phyloP scores from a whole-genome alignment of 2,329 filamentous ascomycete species.

The Tolypocladium amazonense region DNA sequence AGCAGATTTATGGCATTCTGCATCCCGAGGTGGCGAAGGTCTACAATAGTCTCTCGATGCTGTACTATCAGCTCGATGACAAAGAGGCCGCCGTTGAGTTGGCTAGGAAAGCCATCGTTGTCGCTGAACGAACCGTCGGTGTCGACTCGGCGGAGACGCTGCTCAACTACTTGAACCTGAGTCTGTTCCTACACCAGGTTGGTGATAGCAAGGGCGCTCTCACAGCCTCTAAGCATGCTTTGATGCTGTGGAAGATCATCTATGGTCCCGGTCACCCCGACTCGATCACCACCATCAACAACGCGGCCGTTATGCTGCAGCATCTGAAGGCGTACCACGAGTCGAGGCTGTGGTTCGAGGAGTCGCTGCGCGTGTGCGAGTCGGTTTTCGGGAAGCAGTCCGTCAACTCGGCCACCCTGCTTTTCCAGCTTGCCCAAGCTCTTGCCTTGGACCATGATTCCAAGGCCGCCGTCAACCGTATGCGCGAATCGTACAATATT shows the following conservation, averaged over 20 bases:
- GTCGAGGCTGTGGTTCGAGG: conserved; percentile 94
- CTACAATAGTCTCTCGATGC: conserved; percentile 89
- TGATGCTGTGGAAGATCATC: conserved; percentile 94
- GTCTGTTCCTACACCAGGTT: conserved; percentile 83
- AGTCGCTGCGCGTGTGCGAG: conserved; percentile 81
- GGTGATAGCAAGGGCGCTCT: conserved; percentile 86
- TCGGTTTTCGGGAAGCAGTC: conserved; percentile 80
- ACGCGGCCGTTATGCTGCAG: conserved; percentile 97
- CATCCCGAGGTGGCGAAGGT: conserved; percentile 93
- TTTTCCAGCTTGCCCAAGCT: conserved; percentile 95
- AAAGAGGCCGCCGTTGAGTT: conserved; percentile 93
- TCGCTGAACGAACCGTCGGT: conserved; percentile 87
- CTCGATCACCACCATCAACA: conserved; percentile 97
- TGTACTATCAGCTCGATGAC: conserved; percentile 97
- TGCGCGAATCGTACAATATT: conserved; percentile 95
- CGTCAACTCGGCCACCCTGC: conserved; percentile 84
- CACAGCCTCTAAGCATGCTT: conserved; percentile 79
- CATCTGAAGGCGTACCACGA: conserved; percentile 89
- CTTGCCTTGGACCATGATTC: conserved; percentile 92
- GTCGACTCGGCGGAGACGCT: conserved; percentile 91
- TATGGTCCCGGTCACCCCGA: conserved; percentile 91
- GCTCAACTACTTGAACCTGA: conserved; percentile 90
- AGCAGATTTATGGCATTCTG: conserved; percentile 96
- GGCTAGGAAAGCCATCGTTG: conserved; percentile 91
- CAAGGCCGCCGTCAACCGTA: conserved; percentile 80